phyloP scores from a whole-genome alignment of 108 stramenopile genomes.

The Pseudonitzschia delicatissima region DNA sequence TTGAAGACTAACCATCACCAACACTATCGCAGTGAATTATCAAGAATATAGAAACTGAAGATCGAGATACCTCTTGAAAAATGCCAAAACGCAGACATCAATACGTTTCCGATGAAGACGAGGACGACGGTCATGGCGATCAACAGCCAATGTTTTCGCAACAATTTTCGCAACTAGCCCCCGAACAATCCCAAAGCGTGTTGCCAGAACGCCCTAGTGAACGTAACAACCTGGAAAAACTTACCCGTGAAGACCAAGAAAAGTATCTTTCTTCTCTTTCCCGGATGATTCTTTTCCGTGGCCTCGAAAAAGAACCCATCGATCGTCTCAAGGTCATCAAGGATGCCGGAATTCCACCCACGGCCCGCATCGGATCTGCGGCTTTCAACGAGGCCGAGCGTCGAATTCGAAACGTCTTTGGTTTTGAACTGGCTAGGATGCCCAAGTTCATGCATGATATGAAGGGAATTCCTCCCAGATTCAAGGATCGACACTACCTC shows the following conservation, averaged over 20 bases:
- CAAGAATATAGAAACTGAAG: too few species aligned
- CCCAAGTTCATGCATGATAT: constrained; percentile 55
- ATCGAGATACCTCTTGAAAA: background rate
- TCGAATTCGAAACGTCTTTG: constrained; percentile 71
- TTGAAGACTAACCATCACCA: too few species aligned
- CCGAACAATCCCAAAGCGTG: constrained; percentile 66
- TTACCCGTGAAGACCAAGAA: constrained; percentile 49
- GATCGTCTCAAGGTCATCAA: constrained; percentile 64
- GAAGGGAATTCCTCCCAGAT: constrained; percentile 50
- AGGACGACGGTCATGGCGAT: too few species aligned
- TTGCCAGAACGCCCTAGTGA: constrained; percentile 42
- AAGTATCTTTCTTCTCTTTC: constrained; percentile 53
- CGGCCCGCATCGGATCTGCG: constrained; percentile 41
- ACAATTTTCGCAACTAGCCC: constrained; percentile 54
- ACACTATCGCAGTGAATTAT: too few species aligned
- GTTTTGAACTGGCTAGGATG: constrained; percentile 55
- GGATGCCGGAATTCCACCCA: constrained; percentile 55
- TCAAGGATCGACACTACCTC: constrained; percentile 73
- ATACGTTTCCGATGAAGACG: too few species aligned
- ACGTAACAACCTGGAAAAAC: constrained; percentile 43
- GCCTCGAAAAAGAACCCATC: constrained; percentile 64
- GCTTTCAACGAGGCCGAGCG: constrained; percentile 54
- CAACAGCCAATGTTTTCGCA: constrained; percentile 12
- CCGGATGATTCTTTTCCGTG: constrained; percentile 74
- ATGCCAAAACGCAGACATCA: constrained; percentile 11